Base-by-base conservation (phyloP, 805 yeast species). In the Saccharomycopsis fodiens region DNA sequence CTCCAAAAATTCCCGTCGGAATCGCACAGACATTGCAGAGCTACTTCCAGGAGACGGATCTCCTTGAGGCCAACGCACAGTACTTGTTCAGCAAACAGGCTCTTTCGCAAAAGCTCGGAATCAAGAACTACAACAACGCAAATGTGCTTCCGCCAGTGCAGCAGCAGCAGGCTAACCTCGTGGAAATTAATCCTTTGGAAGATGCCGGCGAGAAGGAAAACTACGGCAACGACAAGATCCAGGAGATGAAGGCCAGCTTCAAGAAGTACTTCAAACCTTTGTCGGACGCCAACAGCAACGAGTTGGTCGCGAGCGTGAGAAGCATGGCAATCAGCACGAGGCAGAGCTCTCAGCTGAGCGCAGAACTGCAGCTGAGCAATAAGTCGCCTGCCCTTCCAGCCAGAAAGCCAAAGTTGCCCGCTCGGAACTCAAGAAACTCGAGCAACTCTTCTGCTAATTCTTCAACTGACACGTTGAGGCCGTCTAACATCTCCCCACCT, bases 261-360 rank as follows among this genome's bases (percentile, higher is more conserved):
- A 49, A 49, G 27, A 42, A 16, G 6, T 41, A 46, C 23, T 46
- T 46, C 31, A 46, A 39, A 23, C 49, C 49, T 7, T 34, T 46
- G 21, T 12, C 45, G 32, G 45, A 41, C 7, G 22, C 30, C 5
- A 20, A 8, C 20, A n/a, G 13, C 3, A 41, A 41, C 39, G 35
- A 25, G 10, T 7, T 25, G 29, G 29, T 16, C 20, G 25, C 30
- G 16, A 20, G 25, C 13, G 10, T 16, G 16, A 20, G 27, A 13
- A 17, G 21, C 10, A 19, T 15, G 13, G 20, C 8, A 5, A 15
- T 8, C 12, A 31, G 6, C 8, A 16, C 20, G 21, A 15, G 15
- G 8, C n/a, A n/a, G n/a, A n/a, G n/a, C n/a, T n/a, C n/a, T n/a
- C n/a, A n/a, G n/a, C n/a, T n/a, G n/a, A n/a, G n/a, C n/a, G n/a